A percentile compares a stretch with the other conserved stretches of the same genome.
These are phyloP conservation scores for Borealophlyctis nickersoniae DNA, from an alignment of 192 early-diverging fungal genomes.

Conservation along the genomic window DNA sequence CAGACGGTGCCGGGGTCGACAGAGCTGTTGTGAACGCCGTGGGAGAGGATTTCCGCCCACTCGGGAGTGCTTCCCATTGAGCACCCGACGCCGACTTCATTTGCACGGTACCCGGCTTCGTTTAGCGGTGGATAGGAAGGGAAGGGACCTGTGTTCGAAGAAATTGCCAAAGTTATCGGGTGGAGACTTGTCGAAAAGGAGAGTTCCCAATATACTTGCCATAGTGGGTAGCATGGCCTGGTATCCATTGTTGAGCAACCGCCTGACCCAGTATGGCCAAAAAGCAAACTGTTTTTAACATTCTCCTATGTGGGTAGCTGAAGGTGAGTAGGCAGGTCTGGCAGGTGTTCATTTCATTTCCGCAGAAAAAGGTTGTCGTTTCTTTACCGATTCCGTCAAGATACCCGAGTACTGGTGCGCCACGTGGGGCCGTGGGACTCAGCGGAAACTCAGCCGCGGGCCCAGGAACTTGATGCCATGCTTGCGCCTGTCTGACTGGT, in stretches of 20 bases:
- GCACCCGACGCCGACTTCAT: constrained; percentile 41
- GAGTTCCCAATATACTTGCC: background rate
- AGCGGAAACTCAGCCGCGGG: too few relatives aligned
- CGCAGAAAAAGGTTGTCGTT: too few relatives aligned
- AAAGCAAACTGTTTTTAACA: too few relatives aligned
- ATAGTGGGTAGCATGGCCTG: background rate
- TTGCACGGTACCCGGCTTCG: constrained; percentile 31
- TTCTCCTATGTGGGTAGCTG: too few relatives aligned
- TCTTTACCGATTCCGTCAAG: too few relatives aligned
- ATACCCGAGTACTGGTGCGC: too few relatives aligned
- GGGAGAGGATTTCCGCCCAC: constrained; percentile 34
- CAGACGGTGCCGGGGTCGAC: constrained; percentile 27
- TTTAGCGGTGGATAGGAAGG: constrained; percentile 17
- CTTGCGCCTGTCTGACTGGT: too few relatives aligned
- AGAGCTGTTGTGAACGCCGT: constrained; percentile 21
- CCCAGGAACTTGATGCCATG: too few relatives aligned
- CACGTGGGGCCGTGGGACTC: too few relatives aligned
- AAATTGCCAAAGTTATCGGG: background rate
- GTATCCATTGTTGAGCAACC: background rate
- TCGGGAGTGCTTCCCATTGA: constrained; percentile 23
- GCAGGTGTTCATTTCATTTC: too few relatives aligned
- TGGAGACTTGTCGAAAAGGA: background rate
- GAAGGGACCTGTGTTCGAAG: constrained; percentile 20
- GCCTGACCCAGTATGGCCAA: too few relatives aligned
- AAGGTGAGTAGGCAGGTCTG: too few relatives aligned